Evolutionary conservation across 2,329 filamentous ascomycete species (phyloP).

Genomic region (Phyllosticta citriasiana): DNA sequence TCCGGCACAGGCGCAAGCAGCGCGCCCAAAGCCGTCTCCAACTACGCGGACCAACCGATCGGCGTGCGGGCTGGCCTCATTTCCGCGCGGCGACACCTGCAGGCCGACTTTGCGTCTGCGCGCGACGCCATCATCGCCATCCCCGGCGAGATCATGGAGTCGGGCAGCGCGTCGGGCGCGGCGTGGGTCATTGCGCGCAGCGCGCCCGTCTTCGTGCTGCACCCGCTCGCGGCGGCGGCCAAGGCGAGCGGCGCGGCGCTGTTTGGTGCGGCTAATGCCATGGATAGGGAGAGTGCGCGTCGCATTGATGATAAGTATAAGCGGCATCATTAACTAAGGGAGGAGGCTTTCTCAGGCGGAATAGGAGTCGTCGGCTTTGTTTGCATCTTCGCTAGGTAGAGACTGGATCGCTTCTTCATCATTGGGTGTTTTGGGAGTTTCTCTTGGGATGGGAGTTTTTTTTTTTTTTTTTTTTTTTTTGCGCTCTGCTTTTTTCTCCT

Average conservation of each 20-base stretch:
- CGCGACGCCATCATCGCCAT: constrained; percentile 91
- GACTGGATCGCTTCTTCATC: neutral
- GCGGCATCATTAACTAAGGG: neutral
- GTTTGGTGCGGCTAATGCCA: constrained; percentile 80
- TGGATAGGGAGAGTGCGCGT: constrained; percentile 73
- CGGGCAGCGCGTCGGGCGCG: constrained; percentile 67
- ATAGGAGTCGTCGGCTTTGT: no score
- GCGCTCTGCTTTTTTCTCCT: no score
- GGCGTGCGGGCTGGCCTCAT: constrained; percentile 78
- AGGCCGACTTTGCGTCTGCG: constrained; percentile 77
- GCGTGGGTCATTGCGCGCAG: constrained; percentile 68
- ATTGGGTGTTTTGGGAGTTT: neutral
- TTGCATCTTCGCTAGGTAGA: neutral
- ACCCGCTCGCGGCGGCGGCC: constrained; percentile 81
- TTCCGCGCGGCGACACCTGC: constrained; percentile 71
- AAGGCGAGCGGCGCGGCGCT: constrained; percentile 83
- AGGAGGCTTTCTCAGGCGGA: no score
- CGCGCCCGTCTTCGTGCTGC: constrained; percentile 85
- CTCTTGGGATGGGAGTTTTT: neutral
- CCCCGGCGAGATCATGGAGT: constrained; percentile 83
- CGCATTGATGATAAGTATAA: constrained; percentile 59
- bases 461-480: neutral
- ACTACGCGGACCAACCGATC: constrained; percentile 90
- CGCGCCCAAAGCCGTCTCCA: constrained; percentile 68
- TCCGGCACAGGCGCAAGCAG: constrained; percentile 40